A percentile compares a stretch with the other conserved stretches of the same genome.
Evolutionary conservation across 257 asterid species (phyloP).

Genomic region (Nicotiana benthamiana): DNA sequence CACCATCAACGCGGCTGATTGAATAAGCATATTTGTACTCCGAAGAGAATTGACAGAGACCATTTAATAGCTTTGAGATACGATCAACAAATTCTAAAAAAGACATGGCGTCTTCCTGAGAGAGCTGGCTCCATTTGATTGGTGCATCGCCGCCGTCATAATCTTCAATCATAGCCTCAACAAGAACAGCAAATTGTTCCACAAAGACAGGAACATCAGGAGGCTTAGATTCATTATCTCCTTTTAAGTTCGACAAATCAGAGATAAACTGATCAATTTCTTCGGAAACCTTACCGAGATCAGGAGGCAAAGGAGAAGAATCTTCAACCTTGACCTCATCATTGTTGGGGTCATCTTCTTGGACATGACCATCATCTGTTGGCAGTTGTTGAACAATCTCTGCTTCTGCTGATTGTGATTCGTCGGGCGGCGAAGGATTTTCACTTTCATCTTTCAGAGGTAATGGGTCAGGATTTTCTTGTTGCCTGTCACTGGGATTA

Average conservation of each 20-base stretch:
- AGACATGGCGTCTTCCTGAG: conserved; percentile 37
- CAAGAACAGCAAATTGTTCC: conserved; percentile 59
- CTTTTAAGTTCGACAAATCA: conserved; percentile 13
- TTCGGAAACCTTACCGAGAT: conserved; percentile 44
- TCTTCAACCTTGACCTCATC: conserved; percentile 14
- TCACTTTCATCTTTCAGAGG: neutral
- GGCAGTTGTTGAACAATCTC: conserved; percentile 4
- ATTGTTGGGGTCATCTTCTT: neutral
- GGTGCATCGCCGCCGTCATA: conserved; percentile 24
- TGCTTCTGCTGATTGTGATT: neutral
- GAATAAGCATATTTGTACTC: conserved; percentile 48
- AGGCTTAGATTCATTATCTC: conserved; percentile 15
- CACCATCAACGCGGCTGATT: conserved; percentile 51
- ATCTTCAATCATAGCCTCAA: conserved; percentile 52
- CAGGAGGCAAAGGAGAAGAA: conserved; percentile 51
- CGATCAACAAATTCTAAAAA: conserved; percentile 40
- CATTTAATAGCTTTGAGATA: conserved; percentile 28
- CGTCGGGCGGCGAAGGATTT: neutral
- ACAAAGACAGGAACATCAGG: conserved; percentile 50
- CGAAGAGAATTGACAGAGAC: conserved; percentile 30
- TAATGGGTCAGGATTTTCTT: neutral
- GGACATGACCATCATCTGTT: neutral
- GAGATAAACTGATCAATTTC: conserved; percentile 57
- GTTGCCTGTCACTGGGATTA: neutral
- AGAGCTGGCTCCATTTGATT: conserved; percentile 42